Base-by-base conservation (phyloP, 2,329 filamentous ascomycete species). In the Penicillium expansum region DNA sequence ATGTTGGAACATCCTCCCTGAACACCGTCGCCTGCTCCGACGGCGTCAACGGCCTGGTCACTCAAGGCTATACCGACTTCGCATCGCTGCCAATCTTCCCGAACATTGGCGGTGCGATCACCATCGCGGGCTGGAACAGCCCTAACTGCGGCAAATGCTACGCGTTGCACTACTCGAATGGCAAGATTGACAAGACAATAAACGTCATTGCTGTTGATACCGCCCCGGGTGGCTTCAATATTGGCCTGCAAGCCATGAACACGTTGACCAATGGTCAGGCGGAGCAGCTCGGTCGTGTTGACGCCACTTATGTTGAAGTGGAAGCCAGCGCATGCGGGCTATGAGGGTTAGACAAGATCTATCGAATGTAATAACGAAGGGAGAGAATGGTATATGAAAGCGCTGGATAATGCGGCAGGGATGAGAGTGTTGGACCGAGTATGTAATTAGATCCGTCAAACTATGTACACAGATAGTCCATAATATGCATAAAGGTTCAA, bases 1-100 rank as follows among this genome's bases (percentile, higher is more conserved):
- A 92, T 69, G 77, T 87, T 61, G 71, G 71, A 44, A 63, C 63
- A 58, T 82, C 85, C 56, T 78, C 82, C 43, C 71, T 92, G 53
- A 79, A 74, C 33, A 71, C 68, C 5, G 80, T 91, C 43, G 30
- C 70, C 47, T 77, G 75, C 64, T 76, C 73, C 11, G 63, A 76
- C 52, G 74, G 74, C 7, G 22, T 35, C 32, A 68, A 74, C 54
- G 74, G 74, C 22, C 68, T 77, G 18, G 47, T 68, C 11, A 52
- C 20, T 9, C 65, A 69, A 48, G 72, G 70, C 47, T 76, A 67
- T 59, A 62, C 45, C 2, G 80, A 75, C 5, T 78, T 81, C 57
- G 77, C 74, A 52, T 63, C 69, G 9, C 66, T 83, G 32, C 76
- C 79, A 14, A 67, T 64, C 24, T 82, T 80, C 72, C 79, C 80